Base-by-base conservation (phyloP, 495 filamentous ascomycete genomes). In the Talaromyces nanjingensis region DNA sequence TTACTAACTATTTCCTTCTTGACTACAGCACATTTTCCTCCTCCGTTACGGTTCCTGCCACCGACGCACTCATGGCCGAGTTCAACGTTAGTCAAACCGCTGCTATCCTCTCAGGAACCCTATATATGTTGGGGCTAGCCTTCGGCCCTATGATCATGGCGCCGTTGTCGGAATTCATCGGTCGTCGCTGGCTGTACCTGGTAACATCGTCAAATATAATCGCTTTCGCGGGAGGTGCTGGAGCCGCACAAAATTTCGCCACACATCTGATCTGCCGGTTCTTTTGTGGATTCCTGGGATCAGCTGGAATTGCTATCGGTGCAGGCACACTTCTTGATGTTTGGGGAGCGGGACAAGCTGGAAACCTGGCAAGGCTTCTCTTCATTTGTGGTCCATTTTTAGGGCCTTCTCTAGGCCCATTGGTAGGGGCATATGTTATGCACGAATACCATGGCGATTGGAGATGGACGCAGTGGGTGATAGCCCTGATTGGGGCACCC, bases 111-210 rank as follows among this genome's bases (percentile, higher is more conserved):
- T 53, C 69, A 16, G 66, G 73, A 33, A 76, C 76, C 3, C 66
- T 78, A 11, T 80, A 81, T 64, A 65, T 83, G 24, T 68, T 84
- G 0, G 82, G 81, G 6, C 81, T 81, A 42, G 79, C 75, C 11
- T 69, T 84, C 55, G 84, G 84, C 7, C 73, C 85, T 3, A 72
- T 87, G 4, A 27, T 89, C 39, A 68, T 86, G 2, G 81, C 83
- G 0, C 87, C 87, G 0, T 31, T 88, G n/a, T 79, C 73, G 27
- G 87, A 89, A 63, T 69, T 85, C 16, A 82, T 83, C 68, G 87
- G 87, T 18, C 76, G 87, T n/a, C 61, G 72, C 0, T 64, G 63
- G 3, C 31, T 85, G 22, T 82, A 84, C 63, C 76, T 79, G 49
- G 63, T 73, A 37, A 76, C 74, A 2, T 81, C 82, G 59, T 62